phyloP scores from a whole-genome alignment of 148 eudicot genomes.

The Persicaria tinctoria region DNA sequence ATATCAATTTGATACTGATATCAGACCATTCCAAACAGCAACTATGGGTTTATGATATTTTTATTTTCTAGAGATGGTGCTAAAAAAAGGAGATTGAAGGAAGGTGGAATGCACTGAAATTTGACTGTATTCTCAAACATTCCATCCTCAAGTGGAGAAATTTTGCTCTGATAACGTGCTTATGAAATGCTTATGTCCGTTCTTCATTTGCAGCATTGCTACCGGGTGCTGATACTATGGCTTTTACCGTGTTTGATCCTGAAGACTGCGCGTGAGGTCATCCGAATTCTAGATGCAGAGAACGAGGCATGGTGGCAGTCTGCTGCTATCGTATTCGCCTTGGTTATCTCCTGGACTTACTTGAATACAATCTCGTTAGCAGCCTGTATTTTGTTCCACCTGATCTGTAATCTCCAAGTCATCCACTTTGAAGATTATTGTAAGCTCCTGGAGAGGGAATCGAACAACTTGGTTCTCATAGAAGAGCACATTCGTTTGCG shows the following conservation, averaged over 20 bases:
- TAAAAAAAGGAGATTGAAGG: too few relatives aligned
- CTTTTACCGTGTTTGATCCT: conserved; percentile 54
- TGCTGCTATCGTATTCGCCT: conserved; percentile 27
- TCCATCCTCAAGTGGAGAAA: too few relatives aligned
- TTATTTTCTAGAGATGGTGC: too few relatives aligned
- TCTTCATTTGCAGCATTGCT: conserved; percentile 34
- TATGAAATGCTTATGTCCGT: background rate
- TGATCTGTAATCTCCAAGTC: conserved; percentile 80
- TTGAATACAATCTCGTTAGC: conserved; percentile 48
- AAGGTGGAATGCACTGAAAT: too few relatives aligned
- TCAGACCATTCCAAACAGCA: too few relatives aligned
- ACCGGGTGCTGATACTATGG: conserved; percentile 40
- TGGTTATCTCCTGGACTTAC: conserved; percentile 64
- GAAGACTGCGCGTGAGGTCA: conserved; percentile 60
- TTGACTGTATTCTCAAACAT: too few relatives aligned
- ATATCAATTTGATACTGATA: too few relatives aligned
- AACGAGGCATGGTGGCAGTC: conserved; percentile 65
- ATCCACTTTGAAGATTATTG: conserved; percentile 85
- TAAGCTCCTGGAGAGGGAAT: conserved; percentile 59
- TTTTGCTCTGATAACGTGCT: too few relatives aligned
- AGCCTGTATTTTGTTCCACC: conserved; percentile 67
- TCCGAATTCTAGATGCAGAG: conserved; percentile 34
- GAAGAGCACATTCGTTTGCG: conserved; percentile 73
- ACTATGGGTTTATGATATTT: too few relatives aligned
- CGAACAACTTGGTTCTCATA: conserved; percentile 42